phyloP scores from a whole-genome alignment of 2,329 filamentous ascomycete genomes.

The Paecilomyces dactylethromorphus region DNA sequence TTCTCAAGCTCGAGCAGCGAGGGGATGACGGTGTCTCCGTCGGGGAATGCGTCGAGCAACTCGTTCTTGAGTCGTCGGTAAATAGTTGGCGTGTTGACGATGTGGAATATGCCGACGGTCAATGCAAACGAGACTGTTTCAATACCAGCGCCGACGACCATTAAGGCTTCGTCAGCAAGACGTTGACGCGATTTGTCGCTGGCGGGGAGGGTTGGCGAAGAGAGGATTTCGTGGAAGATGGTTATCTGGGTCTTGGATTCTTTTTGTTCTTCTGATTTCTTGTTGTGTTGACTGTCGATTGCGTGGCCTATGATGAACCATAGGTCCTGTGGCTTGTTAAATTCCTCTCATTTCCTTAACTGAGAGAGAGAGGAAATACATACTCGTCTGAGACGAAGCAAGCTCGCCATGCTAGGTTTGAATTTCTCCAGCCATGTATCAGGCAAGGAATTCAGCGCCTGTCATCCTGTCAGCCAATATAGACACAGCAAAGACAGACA shows the following conservation, averaged over 20 bases:
- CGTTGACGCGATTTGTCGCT: constrained; percentile 11
- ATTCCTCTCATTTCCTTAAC: not conserved
- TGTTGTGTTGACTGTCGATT: not conserved
- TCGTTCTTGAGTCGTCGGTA: constrained; percentile 14
- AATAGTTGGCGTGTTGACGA: constrained; percentile 14
- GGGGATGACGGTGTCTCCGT: constrained; percentile 3
- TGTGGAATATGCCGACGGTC: constrained; percentile 18
- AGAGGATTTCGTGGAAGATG: constrained; percentile 18
- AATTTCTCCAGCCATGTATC: constrained; percentile 6
- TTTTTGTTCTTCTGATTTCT: constrained; percentile 3
- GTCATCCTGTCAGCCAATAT: not conserved
- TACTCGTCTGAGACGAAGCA: constrained; percentile 8
- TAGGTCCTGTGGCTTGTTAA: constrained; percentile 8
- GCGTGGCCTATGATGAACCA: constrained; percentile 11
- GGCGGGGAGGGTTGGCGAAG: constrained; percentile 10
- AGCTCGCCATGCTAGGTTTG: constrained; percentile 6
- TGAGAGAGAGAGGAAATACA: not conserved
- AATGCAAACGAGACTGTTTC: constrained; percentile 19
- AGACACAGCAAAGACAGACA: not conserved
- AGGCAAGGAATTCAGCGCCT: constrained; percentile 7
- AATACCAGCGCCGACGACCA: constrained; percentile 20
- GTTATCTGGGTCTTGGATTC: constrained; percentile 7
- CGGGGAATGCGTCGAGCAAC: constrained; percentile 14
- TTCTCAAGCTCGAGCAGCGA: constrained; percentile 14
- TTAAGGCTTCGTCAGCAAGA: constrained; percentile 14